Evolutionary conservation across 352 stramenopile species (phyloP), one percentile per base, ranked within the genome.

Genomic region (Blastocystis sp.): DNA sequence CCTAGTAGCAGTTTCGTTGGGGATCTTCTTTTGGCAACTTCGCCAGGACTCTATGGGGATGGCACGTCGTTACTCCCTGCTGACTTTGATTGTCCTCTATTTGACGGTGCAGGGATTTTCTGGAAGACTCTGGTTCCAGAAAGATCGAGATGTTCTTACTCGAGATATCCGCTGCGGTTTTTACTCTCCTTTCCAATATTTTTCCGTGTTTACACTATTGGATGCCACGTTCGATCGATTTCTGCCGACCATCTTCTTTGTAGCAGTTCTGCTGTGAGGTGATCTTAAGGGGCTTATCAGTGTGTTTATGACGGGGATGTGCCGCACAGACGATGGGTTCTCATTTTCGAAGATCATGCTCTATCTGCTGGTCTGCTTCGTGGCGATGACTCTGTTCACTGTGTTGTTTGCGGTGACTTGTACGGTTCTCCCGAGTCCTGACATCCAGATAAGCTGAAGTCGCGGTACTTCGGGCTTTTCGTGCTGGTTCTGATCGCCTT

Each of bases 91-190:
- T 47, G 73, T 85, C 34, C 41, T 85, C 20, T 85, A 68, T 30
- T 26, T 68, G 13, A 7, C 53, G 2, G n/a, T 85, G 5, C 73
- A 66, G 7, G 43, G 47, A 20, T 18, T 45, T 16, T 66, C 73
- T 3, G 18, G 45, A 4, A 18, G 73, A 3, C 45, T 85, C 5
- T 85, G 73, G 73, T 85, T 66, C 39, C 43, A 45, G 7, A 65
- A 85, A 0, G 73, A 85, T 16, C 9, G 34, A 47, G 3, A 5
- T 30, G 34, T 85, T 20, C 68, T 85, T 53, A 65, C 53, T 39
- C 73, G 73, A 20, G 73, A 85, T 45, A 53, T 53, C 6, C 73
- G 73, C 26, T 85, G 47, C 39, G 73, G 73, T 16, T 85, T 69
- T 41, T 26, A 45, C 47, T 85, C 73, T 16, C 18, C 47, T 1